Evolutionary conservation across 2,329 filamentous ascomycete genomes (phyloP), one percentile per base, ranked within the genome.

Genomic region (Paecilomyces sp.): DNA sequence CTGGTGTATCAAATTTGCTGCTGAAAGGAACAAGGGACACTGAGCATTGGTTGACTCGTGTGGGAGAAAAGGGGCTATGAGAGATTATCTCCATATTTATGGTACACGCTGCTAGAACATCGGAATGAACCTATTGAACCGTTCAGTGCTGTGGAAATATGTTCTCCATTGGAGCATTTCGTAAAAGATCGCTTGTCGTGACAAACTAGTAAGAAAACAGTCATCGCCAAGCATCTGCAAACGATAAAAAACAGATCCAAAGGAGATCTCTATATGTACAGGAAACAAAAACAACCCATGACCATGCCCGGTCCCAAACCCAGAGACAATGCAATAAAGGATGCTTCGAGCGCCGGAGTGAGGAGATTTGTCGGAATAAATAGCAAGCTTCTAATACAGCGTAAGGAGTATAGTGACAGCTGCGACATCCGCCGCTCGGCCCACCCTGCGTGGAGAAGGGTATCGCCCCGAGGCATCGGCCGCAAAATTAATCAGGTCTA

Each of bases 301-400:
- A 70, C 70, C 74, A 76, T 74, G 72, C 70, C 72, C 67, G 65
- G 66, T 70, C 71, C 58, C 70, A 72, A 72, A 70, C 68, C 68
- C 69, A 74, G 70, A 68, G 70, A 72, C 66, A 72, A 76, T 76
- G 74, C 74, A 67, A 72, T 68, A 69, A 66, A 68, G 63, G 66
- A 75, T 73, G 68, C 70, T 73, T 69, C 67, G 67, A 74, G 73
- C 75, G 75, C 75, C 75, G 69, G 75, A 77, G 75, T 74, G 74
- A 76, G 72, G 75, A 76, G 68, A 72, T 68, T 66, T 65, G 64
- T 65, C 64, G 56, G 60, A 64, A 65, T 66, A 68, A 65, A 62
- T 64, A 62, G 62, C 68, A 71, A 67, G 66, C 64, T 74, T 75
- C 70, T 75, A 73, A 76, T 74, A 74, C 70, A 75, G 67, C 63